phyloP scores from a whole-genome alignment of 2,329 filamentous ascomycete species.

The Botrytis byssoidea region DNA sequence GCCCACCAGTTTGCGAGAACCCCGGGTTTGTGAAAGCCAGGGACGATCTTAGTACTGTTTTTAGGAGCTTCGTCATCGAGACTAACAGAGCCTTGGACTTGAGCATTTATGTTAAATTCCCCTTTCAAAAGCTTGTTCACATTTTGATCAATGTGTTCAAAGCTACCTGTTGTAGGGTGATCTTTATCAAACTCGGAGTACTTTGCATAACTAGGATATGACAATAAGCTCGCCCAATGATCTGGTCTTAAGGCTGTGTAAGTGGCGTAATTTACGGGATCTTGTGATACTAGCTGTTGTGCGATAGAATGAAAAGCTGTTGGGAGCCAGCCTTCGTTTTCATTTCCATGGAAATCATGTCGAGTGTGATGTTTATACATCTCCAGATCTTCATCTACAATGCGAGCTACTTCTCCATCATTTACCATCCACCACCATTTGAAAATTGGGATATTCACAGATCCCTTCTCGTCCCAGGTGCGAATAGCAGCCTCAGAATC shows the following conservation, averaged over 20 bases:
- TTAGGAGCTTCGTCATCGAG: background rate
- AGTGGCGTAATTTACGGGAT: background rate
- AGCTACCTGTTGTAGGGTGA: background rate
- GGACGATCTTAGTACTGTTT: background rate
- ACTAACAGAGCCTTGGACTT: background rate
- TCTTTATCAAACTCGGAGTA: background rate
- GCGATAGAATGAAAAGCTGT: background rate
- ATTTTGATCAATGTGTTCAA: background rate
- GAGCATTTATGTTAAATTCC: background rate
- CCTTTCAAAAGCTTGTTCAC: background rate
- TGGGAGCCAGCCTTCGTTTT: background rate
- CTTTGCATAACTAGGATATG: background rate
- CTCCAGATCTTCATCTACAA: slow-evolving; percentile 3
- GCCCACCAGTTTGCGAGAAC: background rate
- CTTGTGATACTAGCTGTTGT: slow-evolving; percentile 3
- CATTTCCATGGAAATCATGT: background rate
- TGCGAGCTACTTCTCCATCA: background rate
- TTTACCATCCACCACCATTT: background rate
- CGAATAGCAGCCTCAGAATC: background rate
- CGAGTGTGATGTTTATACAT: slow-evolving; percentile 8
- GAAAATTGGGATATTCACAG: background rate
- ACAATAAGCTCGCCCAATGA: background rate
- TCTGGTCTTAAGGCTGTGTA: background rate
- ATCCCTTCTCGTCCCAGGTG: background rate
- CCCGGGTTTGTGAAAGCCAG: slow-evolving; percentile 1